phyloP scores from a whole-genome alignment of 192 early-diverging fungal genomes.

The Entophlyctis luteolus region DNA sequence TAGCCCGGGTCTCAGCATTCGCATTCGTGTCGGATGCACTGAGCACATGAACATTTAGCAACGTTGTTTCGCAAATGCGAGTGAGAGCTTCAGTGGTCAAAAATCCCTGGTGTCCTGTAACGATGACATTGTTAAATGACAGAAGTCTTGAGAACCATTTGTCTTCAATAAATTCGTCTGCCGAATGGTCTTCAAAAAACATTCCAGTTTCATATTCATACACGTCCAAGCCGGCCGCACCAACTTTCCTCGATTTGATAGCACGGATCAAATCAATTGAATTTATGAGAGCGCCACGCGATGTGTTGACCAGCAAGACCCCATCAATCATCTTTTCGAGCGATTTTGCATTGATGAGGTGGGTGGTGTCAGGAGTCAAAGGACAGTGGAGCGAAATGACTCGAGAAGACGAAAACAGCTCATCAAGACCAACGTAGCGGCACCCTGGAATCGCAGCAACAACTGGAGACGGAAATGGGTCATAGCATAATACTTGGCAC shows the following conservation, averaged over 20 bases:
- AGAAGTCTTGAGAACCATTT: constrained; percentile 39
- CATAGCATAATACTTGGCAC: constrained; percentile 41
- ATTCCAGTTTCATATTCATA: constrained; percentile 41
- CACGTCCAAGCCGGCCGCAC: constrained; percentile 43
- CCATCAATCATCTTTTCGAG: constrained; percentile 37
- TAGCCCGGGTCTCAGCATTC: too few species aligned
- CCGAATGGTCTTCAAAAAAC: constrained; percentile 36
- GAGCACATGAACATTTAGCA: constrained; percentile 35
- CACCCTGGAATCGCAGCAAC: constrained; percentile 12
- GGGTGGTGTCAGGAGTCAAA: constrained; percentile 32
- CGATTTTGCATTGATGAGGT: constrained; percentile 38
- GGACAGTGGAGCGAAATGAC: constrained; percentile 48
- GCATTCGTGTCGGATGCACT: too few species aligned
- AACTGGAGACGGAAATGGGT: constrained; percentile 32
- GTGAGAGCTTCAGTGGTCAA: constrained; percentile 43
- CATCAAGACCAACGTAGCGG: constrained; percentile 36
- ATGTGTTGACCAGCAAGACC: constrained; percentile 47
- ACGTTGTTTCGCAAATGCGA: constrained; percentile 29
- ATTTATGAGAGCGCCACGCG: constrained; percentile 38
- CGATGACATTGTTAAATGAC: constrained; percentile 43
- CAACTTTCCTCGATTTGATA: constrained; percentile 40
- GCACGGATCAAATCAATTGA: constrained; percentile 35
- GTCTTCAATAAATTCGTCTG: constrained; percentile 31
- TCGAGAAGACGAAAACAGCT: constrained; percentile 24
- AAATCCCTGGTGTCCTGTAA: constrained; percentile 49